Evolutionary conservation across 257 asterid genomes (phyloP).

Genomic region (Forsythia suspensa): DNA sequence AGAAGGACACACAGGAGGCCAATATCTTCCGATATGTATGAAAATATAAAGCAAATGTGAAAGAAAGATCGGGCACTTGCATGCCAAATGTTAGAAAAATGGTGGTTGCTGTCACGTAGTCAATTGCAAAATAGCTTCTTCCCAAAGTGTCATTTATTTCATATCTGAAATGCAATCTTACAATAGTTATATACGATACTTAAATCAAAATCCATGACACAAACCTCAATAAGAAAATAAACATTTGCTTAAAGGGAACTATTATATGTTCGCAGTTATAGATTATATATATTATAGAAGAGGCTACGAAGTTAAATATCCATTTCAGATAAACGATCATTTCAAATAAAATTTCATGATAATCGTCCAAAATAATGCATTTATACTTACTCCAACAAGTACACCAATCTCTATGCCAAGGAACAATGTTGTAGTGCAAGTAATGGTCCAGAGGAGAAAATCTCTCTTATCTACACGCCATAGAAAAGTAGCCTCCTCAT

Average conservation of each 20-base stretch:
- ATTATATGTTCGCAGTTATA: background rate
- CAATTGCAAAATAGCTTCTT: background rate
- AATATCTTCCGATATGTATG: background rate
- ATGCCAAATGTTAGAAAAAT: background rate
- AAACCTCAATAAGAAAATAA: background rate
- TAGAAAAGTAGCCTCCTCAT: slow-evolving; percentile 84
- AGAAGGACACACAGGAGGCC: background rate
- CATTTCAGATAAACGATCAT: background rate
- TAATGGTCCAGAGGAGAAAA: slow-evolving; percentile 87
- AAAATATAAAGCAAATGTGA: background rate
- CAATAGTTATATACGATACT: background rate
- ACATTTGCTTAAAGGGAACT: background rate
- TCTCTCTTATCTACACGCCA: slow-evolving; percentile 96
- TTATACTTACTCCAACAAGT: slow-evolving; percentile 79
- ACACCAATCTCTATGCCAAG: slow-evolving; percentile 99
- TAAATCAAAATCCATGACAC: background rate
- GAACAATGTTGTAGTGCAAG: slow-evolving; percentile 78
- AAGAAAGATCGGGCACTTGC: background rate
- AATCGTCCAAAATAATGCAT: slow-evolving; percentile 13
- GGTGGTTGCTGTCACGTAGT: background rate
- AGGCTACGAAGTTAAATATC: background rate
- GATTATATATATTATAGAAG: too few relatives aligned
- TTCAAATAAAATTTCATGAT: slow-evolving; percentile 4
- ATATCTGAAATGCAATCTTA: background rate
- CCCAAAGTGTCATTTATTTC: background rate